Base-by-base conservation (phyloP, 352 stramenopile species). In the Phytopythium vexans region DNA sequence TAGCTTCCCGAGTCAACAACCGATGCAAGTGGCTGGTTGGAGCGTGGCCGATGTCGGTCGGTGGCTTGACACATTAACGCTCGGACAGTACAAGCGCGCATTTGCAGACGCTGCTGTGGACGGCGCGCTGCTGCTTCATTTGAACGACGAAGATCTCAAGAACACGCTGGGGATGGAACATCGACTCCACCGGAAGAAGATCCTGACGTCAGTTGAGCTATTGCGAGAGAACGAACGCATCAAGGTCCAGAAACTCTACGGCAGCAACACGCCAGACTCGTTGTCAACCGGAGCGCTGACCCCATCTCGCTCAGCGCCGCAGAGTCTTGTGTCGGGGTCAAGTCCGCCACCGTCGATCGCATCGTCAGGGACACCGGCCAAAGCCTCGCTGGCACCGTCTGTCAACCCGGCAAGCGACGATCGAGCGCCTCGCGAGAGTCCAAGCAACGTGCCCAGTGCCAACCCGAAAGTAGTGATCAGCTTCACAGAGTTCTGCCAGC, bases 121-220 rank as follows among this genome's bases (percentile, higher is more conserved):
- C 47, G 92, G 92, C 12, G 80, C 88, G 36, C 75, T 98, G 36
- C 56, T 98, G 39, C 68, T 96, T 52, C 86, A 98, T 47, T 70
- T 98, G 33, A 86, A 83, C 31, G 78, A 92, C 44, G 75, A 98
- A 41, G 95, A 98, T 57, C 75, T 98, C 11, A 88, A 89, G 46
- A 97, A 97, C 64, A 98, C 90, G 11, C 72, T 98, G 6, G 91
- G 92, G 6, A 94, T 98, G 58, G 92, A 98, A 64, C 94, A 98
- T 60, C 78, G 79, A 8, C 72, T 98, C 15, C 95, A 98, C 64
- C 87, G 95, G 9, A 98, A 98, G 69, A 98, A 98, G 64, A 92
- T 98, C 38, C 64, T 98, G n/a, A 94, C 86, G 27, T 84, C 80
- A 1, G 77, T 97, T 16, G 69, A 85, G 33, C 77, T 94, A 16